Evolutionary conservation across 202 grass and related monocot species (phyloP).

Genomic region (Schoenoplectus tabernaemontani): DNA sequence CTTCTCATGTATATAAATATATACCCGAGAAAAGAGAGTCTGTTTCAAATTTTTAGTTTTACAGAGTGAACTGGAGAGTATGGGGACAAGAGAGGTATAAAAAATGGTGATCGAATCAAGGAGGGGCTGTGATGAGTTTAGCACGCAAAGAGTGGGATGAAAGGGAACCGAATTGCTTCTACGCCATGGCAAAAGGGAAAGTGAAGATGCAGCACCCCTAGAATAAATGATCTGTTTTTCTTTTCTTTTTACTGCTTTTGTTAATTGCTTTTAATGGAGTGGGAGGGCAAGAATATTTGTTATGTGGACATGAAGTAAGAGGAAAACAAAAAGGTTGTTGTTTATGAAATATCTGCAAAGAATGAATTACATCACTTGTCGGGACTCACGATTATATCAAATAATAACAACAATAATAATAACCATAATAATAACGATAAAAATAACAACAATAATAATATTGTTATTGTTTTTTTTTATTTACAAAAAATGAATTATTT

Average conservation of each 20-base stretch:
- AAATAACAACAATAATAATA: too few species aligned
- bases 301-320: neutral
- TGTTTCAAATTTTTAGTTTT: conserved; percentile 24
- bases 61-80: conserved; percentile 12
- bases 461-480: too few species aligned
- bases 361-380: neutral
- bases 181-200: conserved; percentile 34
- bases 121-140: conserved; percentile 5
- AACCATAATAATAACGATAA: too few species aligned
- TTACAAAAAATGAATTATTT: too few species aligned
- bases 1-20: conserved; percentile 55
- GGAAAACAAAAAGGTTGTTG: neutral
- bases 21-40: conserved; percentile 1
- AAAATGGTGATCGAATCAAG: neutral
- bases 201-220: neutral
- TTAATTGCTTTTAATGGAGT: conserved; percentile 4
- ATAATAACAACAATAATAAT: too few species aligned
- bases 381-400: too few species aligned
- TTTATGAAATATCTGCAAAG: neutral
- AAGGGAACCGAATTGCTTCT: conserved; percentile 40
- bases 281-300: neutral
- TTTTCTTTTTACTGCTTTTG: neutral
- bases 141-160: conserved; percentile 43
- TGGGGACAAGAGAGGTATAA: conserved; percentile 10
- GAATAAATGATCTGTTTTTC: neutral